Evolutionary conservation across 2,329 filamentous ascomycete genomes (phyloP), one percentile per base, ranked within the genome.

Genomic region (Coniella vitis): DNA sequence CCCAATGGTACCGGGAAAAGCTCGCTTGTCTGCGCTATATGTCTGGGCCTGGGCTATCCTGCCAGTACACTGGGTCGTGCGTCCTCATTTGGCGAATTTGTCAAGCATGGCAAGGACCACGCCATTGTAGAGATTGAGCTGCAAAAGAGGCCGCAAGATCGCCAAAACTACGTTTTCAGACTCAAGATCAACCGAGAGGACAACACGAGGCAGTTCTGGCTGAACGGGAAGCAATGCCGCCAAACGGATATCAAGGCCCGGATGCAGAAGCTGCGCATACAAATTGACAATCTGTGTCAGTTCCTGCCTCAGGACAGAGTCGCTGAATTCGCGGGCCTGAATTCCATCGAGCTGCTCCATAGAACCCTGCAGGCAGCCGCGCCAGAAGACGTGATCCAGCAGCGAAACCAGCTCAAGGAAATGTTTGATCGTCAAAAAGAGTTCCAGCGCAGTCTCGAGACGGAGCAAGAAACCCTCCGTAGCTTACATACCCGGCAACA

Each of bases 1-100:
- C 93, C 93, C n/a, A 98, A 98, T 61, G 93, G 93, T 31, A 97
- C 93, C 0, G 93, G 93, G 48, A 98, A 98, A 69, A 97, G 91
- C 68, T 96, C 93, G 0, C 75, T 98, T 21, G 91, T 98, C 38
- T 98, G 93, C 67, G 93, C 93, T 38, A 95, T 98, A 57, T 97
- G 93, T 61, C 70, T 98, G 13, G 93, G 93, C 2, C 71, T 98
- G 21, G 93, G 93, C 41, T 96, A 86, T 74, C 79, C 81, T 29
- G 83, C 90, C 20, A 80, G 84, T 66, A 81, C 90, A 59, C 76
- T 98, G 14, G 93, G 91, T 14, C 84, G 93, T 53, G 90, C 90
- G 7, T 90, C 86, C 59, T 83, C 89, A 13, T 73, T 91, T 51
- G 84, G 85, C 48, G 90, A 95, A 61, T 98, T 93, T 61, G 90